Evolutionary conservation across 805 yeast genomes (phyloP), one percentile per base, ranked within the genome.

Genomic region (Candida sithepensis): DNA sequence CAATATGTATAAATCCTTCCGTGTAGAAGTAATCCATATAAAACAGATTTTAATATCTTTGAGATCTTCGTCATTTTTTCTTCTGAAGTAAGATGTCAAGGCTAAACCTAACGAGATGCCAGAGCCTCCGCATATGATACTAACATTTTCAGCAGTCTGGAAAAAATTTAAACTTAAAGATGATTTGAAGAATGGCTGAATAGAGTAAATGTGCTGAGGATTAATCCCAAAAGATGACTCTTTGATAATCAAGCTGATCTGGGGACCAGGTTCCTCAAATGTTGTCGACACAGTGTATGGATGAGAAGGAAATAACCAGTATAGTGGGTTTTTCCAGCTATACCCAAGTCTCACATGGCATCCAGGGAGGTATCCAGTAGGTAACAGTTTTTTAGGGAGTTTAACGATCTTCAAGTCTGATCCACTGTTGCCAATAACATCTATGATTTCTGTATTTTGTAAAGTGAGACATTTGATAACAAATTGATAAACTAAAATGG

Each of bases 41-140:
- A 83, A 59, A 20, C 68, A 67, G 2, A 77, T 56, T 41, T 52
- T 63, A 5, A 70, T 50, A 33, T 65, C 67, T 34, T 46, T 53
- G 1, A 52, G 56, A 20, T 57, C 62, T 8, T 40, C 51, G 16
- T 47, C 54, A 9, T 52, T 55, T 28, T 61, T 60, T 4, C 44
- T 42, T 18, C 57, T 58, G 42, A 79, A 66, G 47, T 73, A 66
- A 41, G 71, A 70, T 56, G 70, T 75, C 1, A 82, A 38, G 0
- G 86, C 82, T 9, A 82, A 51, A 3, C 84, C 85, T 45, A 76
- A 76, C 0, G 90, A 81, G 10, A 85, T 75, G 1, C 92, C 91
- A 2, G 88, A 78, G 0, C 94, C 94, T 13, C 91, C 92, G 52
- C 84, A 78, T 1, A 85, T 70, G 18, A 85, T 71, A 14, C 70